These are phyloP conservation scores for Colletotrichum siamense DNA, from an alignment of 2,329 filamentous ascomycete species.

Conservation along the genomic window DNA sequence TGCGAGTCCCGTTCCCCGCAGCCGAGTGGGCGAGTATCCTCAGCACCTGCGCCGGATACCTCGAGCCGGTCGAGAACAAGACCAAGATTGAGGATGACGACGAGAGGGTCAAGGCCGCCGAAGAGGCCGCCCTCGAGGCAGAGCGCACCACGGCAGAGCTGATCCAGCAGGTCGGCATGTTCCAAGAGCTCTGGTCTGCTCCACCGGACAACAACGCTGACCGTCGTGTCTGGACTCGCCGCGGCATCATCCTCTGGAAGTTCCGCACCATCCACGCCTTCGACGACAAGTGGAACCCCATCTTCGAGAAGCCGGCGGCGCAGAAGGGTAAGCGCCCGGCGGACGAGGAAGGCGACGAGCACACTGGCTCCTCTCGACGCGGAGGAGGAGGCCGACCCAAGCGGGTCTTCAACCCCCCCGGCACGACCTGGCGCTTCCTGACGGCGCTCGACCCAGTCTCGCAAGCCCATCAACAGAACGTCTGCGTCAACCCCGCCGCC, in stretches of 20 bases:
- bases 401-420: constrained; percentile 52
- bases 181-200: constrained; percentile 68
- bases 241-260: constrained; percentile 67
- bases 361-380: constrained; percentile 17
- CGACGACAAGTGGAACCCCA: constrained; percentile 51
- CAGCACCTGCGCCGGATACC: constrained; percentile 60
- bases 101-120: constrained; percentile 27
- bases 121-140: constrained; percentile 20
- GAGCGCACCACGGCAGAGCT: constrained; percentile 48
- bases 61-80: constrained; percentile 27
- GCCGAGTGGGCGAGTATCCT: constrained; percentile 64
- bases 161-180: constrained; percentile 68
- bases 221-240: constrained; percentile 55
- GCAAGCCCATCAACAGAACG: constrained; percentile 60
- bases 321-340: constrained; percentile 19
- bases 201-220: constrained; percentile 42
- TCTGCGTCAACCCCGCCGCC: constrained; percentile 27
- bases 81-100: constrained; percentile 27
- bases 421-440: constrained; percentile 67
- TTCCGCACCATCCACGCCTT: constrained; percentile 58
- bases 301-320: constrained; percentile 36
- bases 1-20: constrained; percentile 63
- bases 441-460: constrained; percentile 65
- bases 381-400: constrained; percentile 15
- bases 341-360: constrained; percentile 31